Evolutionary conservation across 768 basidiomycete genomes (phyloP).

Genomic region (Mycena capillaripes): DNA sequence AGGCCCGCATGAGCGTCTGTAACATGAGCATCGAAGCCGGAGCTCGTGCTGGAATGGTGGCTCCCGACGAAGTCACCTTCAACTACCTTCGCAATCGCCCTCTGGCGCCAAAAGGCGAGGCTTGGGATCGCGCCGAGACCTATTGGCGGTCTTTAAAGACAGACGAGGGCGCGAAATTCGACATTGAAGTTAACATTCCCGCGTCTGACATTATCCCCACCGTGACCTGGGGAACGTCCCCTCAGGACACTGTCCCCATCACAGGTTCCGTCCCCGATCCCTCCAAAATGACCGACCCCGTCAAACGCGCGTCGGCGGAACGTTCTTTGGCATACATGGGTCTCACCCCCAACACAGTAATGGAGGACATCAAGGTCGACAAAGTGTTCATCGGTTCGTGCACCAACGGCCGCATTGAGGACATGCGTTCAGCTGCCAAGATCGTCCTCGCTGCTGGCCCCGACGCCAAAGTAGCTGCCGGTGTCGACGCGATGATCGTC

Average conservation of each 20-base stretch:
- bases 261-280: slow-evolving; percentile 88
- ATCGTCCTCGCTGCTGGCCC: slow-evolving; percentile 82
- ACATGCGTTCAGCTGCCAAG: slow-evolving; percentile 88
- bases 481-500: slow-evolving; percentile 90
- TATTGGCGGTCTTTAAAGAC: slow-evolving; percentile 88
- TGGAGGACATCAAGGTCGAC: slow-evolving; percentile 86
- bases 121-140: slow-evolving; percentile 87
- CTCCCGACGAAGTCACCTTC: slow-evolving; percentile 91
- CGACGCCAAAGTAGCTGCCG: slow-evolving; percentile 79
- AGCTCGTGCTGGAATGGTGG: slow-evolving; percentile 93
- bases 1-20: slow-evolving; percentile 91
- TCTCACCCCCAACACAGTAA: slow-evolving; percentile 79
- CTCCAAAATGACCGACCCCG: slow-evolving; percentile 70
- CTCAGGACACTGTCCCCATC: slow-evolving; percentile 89
- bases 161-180: slow-evolving; percentile 89
- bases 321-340: slow-evolving; percentile 92
- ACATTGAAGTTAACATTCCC: slow-evolving; percentile 83
- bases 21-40: slow-evolving; percentile 98
- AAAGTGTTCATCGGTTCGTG: slow-evolving; percentile 96
- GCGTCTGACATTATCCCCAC: slow-evolving; percentile 92
- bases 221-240: slow-evolving; percentile 94
- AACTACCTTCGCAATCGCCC: slow-evolving; percentile 86
- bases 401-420: slow-evolving; percentile 95
- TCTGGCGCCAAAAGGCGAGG: slow-evolving; percentile 85
- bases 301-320: slow-evolving; percentile 77